Percentiles rank a stretch among this genome's conserved stretches.
Conservation (phyloP, 2,329 filamentous ascomycete genomes). For the Alternaria triticimaculans region DNA sequence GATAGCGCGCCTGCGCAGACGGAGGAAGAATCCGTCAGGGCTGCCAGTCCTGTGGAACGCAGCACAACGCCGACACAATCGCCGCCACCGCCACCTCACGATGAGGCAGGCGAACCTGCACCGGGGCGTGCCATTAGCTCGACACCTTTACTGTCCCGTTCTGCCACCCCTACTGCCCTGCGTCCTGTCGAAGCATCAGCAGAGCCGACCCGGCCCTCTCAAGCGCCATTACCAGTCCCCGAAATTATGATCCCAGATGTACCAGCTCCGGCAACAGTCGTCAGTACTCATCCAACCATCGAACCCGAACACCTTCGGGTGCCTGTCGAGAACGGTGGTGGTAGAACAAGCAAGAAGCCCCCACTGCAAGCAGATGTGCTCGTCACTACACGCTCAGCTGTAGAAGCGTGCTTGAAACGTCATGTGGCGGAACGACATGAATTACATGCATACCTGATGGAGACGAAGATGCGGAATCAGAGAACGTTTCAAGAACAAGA, state of each 20-base stretch:
- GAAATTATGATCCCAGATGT: not conserved
- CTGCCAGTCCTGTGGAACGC: not conserved
- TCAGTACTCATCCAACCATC: not conserved
- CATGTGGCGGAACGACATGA: constrained; percentile 19
- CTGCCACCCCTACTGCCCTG: not conserved
- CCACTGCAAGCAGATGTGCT: constrained; percentile 13
- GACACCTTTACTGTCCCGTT: not conserved
- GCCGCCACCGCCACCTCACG: not conserved
- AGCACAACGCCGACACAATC: not conserved
- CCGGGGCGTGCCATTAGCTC: not conserved
- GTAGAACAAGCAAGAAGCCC: not conserved
- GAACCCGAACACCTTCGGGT: not conserved
- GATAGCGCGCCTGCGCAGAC: not conserved
- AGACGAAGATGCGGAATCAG: constrained; percentile 25
- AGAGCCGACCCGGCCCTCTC: not conserved
- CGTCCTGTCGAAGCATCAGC: not conserved
- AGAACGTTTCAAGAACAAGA: constrained; percentile 30
- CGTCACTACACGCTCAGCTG: constrained; percentile 3
- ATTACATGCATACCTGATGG: constrained; percentile 24
- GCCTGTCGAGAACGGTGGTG: not conserved
- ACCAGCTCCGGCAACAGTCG: not conserved
- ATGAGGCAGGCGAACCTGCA: not conserved
- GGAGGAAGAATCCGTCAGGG: not conserved
- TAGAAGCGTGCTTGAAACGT: constrained; percentile 20
- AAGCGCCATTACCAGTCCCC: not conserved